Evolutionary conservation across 495 filamentous ascomycete genomes (phyloP), one percentile per base, ranked within the genome.

Genomic region (Penicillium coprophilum): DNA sequence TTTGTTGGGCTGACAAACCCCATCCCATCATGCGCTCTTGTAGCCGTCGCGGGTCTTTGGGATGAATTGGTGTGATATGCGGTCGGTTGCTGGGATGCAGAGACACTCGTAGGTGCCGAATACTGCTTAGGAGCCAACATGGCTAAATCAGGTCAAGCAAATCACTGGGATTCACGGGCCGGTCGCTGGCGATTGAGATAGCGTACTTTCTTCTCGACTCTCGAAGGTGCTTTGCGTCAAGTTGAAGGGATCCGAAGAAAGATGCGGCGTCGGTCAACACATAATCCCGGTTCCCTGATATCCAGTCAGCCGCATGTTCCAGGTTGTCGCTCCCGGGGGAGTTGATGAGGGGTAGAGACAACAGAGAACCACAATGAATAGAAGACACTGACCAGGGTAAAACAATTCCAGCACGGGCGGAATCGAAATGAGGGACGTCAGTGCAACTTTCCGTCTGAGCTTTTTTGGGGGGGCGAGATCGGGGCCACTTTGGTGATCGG

Each of bases 121-220:
- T 91, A 96, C 30, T 87, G 78, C 68, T 96, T 96, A 40, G 91
- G 87, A 58, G 94, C 91, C 66, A 98, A 74, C 84, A 95, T 91
- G 55, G 87, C 85, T 87, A 41, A 50, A 9, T 49, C 40, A 51
- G 41, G 28, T 32, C 32, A 39, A 43, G 24, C 45, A 44, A 46
- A 39, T 24, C 28, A 27, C 7, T 61, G 3, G 15, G 21, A 27
- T 17, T 49, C 10, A 31, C 44, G 49, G 32, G 30, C 46, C 24
- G 24, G 45, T 48, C 19, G 39, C 45, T 24, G 6, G 49, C 12
- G 20, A 34, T 47, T 21, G 46, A 45, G 30, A 41, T 45, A 44
- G 54, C 34, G 43, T 31, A 50, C 49, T 54, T 59, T 56, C 34
- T 61, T 58, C 53, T 51, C 31, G 47, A 39, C 54, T 48, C 51